Base-by-base conservation (phyloP, 139 green algal species). In the Diplosphaera chodatii region DNA sequence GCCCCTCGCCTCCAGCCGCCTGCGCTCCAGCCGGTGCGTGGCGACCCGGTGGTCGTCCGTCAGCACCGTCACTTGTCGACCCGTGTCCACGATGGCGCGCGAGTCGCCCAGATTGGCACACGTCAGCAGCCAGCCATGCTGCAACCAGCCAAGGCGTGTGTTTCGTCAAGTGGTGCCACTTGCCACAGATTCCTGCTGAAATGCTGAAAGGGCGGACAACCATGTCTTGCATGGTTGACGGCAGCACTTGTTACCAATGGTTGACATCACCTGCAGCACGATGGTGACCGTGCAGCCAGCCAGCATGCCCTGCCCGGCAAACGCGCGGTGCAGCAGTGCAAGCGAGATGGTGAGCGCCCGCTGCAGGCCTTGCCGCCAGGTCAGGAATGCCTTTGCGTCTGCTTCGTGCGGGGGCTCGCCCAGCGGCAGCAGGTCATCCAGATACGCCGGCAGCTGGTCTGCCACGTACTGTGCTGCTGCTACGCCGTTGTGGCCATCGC, bases 91-190 rank as follows among this genome's bases (percentile, higher is more conserved):
- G 3, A 91, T 76, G 0, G 88, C 85, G 0, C 85, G 82, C 6
- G 88, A 96, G 86, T 98, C 94, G 0, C 94, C 94, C 20, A 96
- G 79, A 73, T 90, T 93, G 1, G 88, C 94, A 4, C 89, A 77
- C 0, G 90, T 96, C 16, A 98, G 68, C 65, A 92, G 78, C 82
- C 88, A 91, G 59, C 87, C 92, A 3, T 72, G 79, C 62, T 87
- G 66, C 63, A 87, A 29, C 30, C 63, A 37, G 16, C 21, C 8
- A 34, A 30, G 16, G 4, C 5, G 63, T 37, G 63, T 37, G 16
- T 18, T 5, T 30, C 27, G 33, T 4, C n/a, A 34, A 40, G n/a
- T n/a, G n/a, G 15, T 16, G 55, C 21, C 23, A 10, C 15, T 30
- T 63, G 15, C 55, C 16, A 28, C 55, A 63, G 55, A 63, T 30